phyloP scores from a whole-genome alignment of 2,329 filamentous ascomycete genomes.

The Venturiaceae sp. region DNA sequence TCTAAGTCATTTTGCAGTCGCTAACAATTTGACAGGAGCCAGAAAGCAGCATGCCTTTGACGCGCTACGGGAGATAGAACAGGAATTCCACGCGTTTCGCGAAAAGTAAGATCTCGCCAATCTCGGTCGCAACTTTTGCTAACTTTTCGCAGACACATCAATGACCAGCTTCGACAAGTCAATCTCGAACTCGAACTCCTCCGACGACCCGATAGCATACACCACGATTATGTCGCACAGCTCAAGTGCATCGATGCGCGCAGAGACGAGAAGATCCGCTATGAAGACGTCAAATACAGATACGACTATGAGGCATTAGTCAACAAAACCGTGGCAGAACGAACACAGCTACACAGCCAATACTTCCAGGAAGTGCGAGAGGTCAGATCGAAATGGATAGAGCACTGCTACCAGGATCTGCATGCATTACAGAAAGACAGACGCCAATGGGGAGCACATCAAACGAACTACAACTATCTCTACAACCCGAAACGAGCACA shows the following conservation, averaged over 20 bases:
- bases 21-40: slow-evolving; percentile 44
- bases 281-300: slow-evolving; percentile 63
- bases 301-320: slow-evolving; percentile 66
- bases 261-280: slow-evolving; percentile 67
- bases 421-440: slow-evolving; percentile 89
- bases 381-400: slow-evolving; percentile 68
- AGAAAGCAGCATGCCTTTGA: slow-evolving; percentile 73
- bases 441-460: slow-evolving; percentile 64
- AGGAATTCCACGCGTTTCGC: slow-evolving; percentile 77
- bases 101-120: slow-evolving; percentile 49
- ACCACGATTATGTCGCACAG: slow-evolving; percentile 86
- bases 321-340: slow-evolving; percentile 66
- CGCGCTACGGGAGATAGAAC: slow-evolving; percentile 70
- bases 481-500: slow-evolving; percentile 70
- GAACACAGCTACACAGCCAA: slow-evolving; percentile 79
- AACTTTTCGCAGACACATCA: slow-evolving; percentile 40
- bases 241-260: slow-evolving; percentile 77
- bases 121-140: neutral
- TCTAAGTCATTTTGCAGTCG: neutral
- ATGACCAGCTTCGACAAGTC: slow-evolving; percentile 75
- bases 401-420: slow-evolving; percentile 77
- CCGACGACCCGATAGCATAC: slow-evolving; percentile 51
- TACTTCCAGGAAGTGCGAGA: slow-evolving; percentile 83
- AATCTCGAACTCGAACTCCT: slow-evolving; percentile 58
- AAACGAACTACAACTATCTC: slow-evolving; percentile 71